Evolutionary conservation across 208 protist genomes (phyloP), one percentile per base, ranked within the genome.

Genomic region (Acanthamoeba sp.): DNA sequence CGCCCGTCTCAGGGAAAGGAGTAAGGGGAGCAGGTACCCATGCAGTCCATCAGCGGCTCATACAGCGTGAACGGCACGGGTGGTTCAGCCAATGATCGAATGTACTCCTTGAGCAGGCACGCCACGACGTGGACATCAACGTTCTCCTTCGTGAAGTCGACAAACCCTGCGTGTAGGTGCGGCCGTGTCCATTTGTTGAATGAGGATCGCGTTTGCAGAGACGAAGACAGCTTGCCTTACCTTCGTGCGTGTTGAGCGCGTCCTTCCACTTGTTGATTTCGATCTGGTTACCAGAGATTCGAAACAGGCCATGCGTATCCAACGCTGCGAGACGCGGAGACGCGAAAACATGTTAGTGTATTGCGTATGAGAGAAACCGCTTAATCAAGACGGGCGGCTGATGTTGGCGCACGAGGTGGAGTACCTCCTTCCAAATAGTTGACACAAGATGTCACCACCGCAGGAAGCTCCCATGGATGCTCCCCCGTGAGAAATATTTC

Each of bases 221-320:
- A 10, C 16, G 6, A 22, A 16, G n/a, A n/a, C n/a, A n/a, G n/a
- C n/a, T 59, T 1, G 34, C 27, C 52, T 12, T 59, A 78, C 69
- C 69, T n/a, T 7, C 69, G 48, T 45, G 69, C 7, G 38, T 6
- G 69, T 48, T 78, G 34, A 78, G 69, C 16, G 38, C 69, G 5
- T 78, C 69, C 18, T 78, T 78, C 69, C 69, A 78, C 69, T 78
- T 38, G 69, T 78, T 78, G 38, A 78, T 78, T 32, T 78, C 69
- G 20, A 78, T 5, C 36, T 78, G 69, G 36, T 78, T 78, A 20
- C 69, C 69, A 7, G 69, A 78, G 12, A 78, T 7, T 20, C 69
- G 69, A 27, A 78, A 78, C 38, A 78, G 69, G 18, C 69, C 69
- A 22, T 78, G 69, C 16, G 69, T 78, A 36, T 78, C 69, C 69